These are phyloP conservation scores for Oenanthe javanica DNA, from an alignment of 140 eudicot species.

Conservation along the genomic window DNA sequence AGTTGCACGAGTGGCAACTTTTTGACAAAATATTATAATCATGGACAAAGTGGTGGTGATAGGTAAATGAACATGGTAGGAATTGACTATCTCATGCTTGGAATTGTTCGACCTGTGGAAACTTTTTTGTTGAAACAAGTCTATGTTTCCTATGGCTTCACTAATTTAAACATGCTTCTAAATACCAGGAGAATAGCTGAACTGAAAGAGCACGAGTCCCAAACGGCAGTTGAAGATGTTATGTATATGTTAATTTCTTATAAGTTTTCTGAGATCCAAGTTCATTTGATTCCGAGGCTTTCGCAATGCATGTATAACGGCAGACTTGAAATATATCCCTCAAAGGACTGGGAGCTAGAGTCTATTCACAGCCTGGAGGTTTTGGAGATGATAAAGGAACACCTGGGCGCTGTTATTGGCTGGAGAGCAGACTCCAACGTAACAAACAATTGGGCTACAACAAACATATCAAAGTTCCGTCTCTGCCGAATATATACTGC, in stretches of 20 bases:
- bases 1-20: conserved; percentile 18
- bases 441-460: conserved; percentile 56
- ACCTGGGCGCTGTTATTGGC: conserved; percentile 51
- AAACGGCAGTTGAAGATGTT: conserved; percentile 60
- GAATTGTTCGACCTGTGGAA: conserved; percentile 9
- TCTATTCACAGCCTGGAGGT: conserved; percentile 65
- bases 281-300: conserved; percentile 64
- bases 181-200: conserved; percentile 78
- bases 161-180: background rate
- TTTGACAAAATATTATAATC: conserved; percentile 13
- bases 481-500: conserved; percentile 51
- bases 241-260: conserved; percentile 53
- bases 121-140: background rate
- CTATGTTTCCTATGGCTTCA: conserved; percentile 8
- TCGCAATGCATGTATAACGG: conserved; percentile 62
- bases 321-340: conserved; percentile 71
- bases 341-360: conserved; percentile 79
- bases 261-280: conserved; percentile 63
- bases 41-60: conserved; percentile 10
- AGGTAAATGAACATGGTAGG: conserved; percentile 11
- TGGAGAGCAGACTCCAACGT: conserved; percentile 54
- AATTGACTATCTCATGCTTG: conserved; percentile 9
- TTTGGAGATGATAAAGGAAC: conserved; percentile 57
- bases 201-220: conserved; percentile 45
- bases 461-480: conserved; percentile 26